Percentiles rank a stretch among this genome's conserved stretches.
These are phyloP conservation scores for Acanthamoeba culbertsoni DNA, from an alignment of 208 protist species.

Conservation along the genomic window DNA sequence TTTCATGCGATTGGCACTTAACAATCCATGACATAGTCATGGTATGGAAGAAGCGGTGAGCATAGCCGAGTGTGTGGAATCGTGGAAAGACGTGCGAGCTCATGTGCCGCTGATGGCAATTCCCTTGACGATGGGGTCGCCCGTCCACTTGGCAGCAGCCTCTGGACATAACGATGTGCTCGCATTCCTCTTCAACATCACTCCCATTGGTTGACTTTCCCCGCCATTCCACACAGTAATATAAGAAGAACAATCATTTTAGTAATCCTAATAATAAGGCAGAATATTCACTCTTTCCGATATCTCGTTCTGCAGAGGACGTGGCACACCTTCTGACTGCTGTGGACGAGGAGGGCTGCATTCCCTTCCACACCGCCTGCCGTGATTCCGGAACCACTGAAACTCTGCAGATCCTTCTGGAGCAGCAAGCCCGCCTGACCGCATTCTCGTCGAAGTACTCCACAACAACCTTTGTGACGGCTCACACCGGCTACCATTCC, in stretches of 20 bases:
- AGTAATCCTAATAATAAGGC: too few species aligned
- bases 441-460: not conserved
- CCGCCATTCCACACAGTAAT: too few species aligned
- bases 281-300: too few species aligned
- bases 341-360: not conserved
- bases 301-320: not conserved
- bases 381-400: not conserved
- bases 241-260: too few species aligned
- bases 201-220: too few species aligned
- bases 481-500: too few species aligned
- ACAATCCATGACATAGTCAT: not conserved
- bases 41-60: not conserved
- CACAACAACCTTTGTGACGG: too few species aligned
- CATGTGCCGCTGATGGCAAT: not conserved
- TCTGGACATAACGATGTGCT: not conserved
- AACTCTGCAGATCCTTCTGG: not conserved
- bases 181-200: not conserved
- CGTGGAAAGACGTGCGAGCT: not conserved
- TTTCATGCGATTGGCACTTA: not conserved
- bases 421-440: not conserved
- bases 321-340: not conserved
- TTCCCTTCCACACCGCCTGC: not conserved
- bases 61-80: not conserved
- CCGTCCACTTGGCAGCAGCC: not conserved
- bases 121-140: not conserved